phyloP scores from a whole-genome alignment of 495 filamentous ascomycete species.

The Tuber melanosporum region DNA sequence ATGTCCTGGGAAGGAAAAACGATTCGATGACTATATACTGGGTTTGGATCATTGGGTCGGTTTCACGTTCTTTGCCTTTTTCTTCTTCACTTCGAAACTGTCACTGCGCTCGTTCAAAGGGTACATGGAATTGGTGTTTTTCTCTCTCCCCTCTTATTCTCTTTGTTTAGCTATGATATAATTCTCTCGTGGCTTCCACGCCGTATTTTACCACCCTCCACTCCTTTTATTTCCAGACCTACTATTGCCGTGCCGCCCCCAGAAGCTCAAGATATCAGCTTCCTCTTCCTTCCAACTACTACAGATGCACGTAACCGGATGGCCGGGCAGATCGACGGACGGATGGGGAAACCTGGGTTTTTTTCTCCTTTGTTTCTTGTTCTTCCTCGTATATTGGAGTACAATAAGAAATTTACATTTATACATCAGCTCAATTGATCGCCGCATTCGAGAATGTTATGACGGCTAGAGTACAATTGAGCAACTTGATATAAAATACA shows the following conservation, averaged over 20 bases:
- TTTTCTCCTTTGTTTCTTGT: constrained; percentile 16
- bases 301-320: not conserved
- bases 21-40: constrained; percentile 3
- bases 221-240: not conserved
- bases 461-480: constrained; percentile 37
- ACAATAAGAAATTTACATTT: not conserved
- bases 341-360: not conserved
- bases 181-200: not conserved
- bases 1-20: constrained; percentile 13
- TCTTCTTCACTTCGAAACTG: not conserved
- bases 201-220: not conserved
- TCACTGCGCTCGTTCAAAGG: not conserved
- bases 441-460: not conserved
- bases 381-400: constrained; percentile 16
- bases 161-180: not conserved
- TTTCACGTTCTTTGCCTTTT: not conserved
- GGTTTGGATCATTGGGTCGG: not conserved
- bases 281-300: not conserved
- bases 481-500: constrained; percentile 39
- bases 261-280: not conserved
- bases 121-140: constrained; percentile 22
- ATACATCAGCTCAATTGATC: not conserved
- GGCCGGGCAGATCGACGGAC: not conserved
- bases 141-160: constrained; percentile 10
- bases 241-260: not conserved